Evolutionary conservation across 352 stramenopile genomes (phyloP).

Genomic region (Phytophthora megakarya): DNA sequence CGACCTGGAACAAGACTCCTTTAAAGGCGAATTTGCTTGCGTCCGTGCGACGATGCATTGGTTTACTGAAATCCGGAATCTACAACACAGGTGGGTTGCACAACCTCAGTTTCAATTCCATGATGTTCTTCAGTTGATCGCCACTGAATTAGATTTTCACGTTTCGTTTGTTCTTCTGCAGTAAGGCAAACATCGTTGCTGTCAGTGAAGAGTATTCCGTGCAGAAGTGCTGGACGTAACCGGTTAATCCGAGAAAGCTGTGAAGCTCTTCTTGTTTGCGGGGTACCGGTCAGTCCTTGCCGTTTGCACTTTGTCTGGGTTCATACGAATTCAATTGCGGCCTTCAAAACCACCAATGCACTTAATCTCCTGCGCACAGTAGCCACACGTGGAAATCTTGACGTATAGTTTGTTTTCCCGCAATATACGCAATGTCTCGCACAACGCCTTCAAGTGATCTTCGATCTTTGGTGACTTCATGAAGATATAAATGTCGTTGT

Average conservation of each 20-base stretch:
- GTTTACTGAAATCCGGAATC: not conserved
- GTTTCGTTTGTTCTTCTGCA: too few relatives aligned
- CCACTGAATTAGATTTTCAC: not conserved
- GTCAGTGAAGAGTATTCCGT: too few relatives aligned
- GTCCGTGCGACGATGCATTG: constrained; percentile 2
- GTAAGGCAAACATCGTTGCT: too few relatives aligned
- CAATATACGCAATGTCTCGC: constrained; percentile 1
- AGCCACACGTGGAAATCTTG: not conserved
- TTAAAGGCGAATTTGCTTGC: constrained; percentile 6
- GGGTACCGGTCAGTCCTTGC: not conserved
- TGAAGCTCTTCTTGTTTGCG: too few relatives aligned
- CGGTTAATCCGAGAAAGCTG: too few relatives aligned
- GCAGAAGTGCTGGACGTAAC: too few relatives aligned
- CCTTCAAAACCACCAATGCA: not conserved
- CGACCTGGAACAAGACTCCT: not conserved
- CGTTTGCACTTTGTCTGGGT: constrained; percentile 1
- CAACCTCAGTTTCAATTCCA: constrained; percentile 1
- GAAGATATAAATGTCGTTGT: too few relatives aligned
- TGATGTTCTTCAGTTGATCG: constrained; percentile 1
- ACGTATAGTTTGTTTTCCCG: not conserved
- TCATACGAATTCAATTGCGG: not conserved
- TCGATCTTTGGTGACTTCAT: too few relatives aligned
- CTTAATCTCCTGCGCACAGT: constrained; percentile 2
- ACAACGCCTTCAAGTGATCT: too few relatives aligned
- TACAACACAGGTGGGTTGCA: constrained; percentile 1